Percentiles rank a stretch among this genome's conserved stretches.
phyloP scores from a whole-genome alignment of 1,284 basidiomycete genomes.

The Leccinum laetum region DNA sequence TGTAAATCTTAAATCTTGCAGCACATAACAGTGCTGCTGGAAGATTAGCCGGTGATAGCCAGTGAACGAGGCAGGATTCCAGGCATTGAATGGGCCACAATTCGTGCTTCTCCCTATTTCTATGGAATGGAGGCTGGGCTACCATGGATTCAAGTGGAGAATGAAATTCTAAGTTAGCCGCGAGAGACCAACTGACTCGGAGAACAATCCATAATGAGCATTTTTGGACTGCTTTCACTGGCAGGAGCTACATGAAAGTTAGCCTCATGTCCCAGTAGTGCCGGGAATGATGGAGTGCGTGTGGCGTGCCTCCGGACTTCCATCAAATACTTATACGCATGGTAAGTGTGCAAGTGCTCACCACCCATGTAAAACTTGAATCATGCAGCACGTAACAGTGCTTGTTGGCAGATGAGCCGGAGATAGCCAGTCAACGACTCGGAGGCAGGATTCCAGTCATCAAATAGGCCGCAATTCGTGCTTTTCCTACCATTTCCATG shows the following conservation, averaged over 20 bases:
- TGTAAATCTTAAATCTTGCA: too few species aligned
- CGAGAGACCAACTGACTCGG: too few species aligned
- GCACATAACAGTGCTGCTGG: too few species aligned
- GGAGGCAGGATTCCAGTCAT: not conserved
- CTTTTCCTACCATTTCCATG: not conserved
- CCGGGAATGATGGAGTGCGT: not conserved
- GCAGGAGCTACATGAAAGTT: not conserved
- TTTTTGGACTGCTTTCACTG: too few species aligned
- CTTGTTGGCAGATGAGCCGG: not conserved
- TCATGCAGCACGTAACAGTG: too few species aligned
- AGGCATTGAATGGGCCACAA: not conserved
- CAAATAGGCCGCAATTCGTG: not conserved
- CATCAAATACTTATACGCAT: too few species aligned
- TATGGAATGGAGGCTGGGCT: not conserved
- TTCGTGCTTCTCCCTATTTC: not conserved
- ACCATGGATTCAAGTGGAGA: not conserved
- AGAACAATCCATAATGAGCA: too few species aligned
- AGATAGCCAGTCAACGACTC: not conserved
- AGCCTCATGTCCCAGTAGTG: not conserved
- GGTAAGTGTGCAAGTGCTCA: too few species aligned
- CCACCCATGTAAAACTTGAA: too few species aligned
- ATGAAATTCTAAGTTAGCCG: not conserved
- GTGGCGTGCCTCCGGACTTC: too few species aligned
- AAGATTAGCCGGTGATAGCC: not conserved
- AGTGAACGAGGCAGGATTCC: not conserved